A percentile compares a stretch with the other conserved stretches of the same genome.
Evolutionary conservation across 345 rosid species (phyloP).

Genomic region (Citrus sp.): DNA sequence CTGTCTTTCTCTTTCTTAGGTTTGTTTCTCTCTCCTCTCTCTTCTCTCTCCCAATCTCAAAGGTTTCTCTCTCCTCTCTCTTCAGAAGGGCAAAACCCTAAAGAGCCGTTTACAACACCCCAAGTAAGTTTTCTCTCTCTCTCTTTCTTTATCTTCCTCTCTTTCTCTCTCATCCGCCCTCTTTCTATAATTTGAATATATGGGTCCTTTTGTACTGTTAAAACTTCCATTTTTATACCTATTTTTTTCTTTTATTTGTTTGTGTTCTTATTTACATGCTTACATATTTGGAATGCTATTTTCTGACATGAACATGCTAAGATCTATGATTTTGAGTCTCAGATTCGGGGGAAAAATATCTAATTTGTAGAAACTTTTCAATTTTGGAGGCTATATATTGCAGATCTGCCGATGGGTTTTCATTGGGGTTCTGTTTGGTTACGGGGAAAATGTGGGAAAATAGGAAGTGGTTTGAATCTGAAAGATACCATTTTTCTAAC

Average conservation of each 20-base stretch:
- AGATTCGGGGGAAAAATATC: not conserved
- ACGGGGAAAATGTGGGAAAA: conserved; percentile 11
- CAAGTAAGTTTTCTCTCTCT: conserved; percentile 93
- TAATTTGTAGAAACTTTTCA: not conserved
- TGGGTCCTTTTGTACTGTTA: conserved; percentile 43
- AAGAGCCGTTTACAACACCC: conserved; percentile 69
- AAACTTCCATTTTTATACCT: not conserved
- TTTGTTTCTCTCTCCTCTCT: conserved; percentile 40
- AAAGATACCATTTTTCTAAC: conserved; percentile 6
- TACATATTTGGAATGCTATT: not conserved
- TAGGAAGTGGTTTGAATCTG: conserved; percentile 11
- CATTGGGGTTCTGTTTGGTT: conserved; percentile 13
- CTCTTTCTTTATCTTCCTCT: conserved; percentile 19
- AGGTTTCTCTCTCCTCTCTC: conserved; percentile 51
- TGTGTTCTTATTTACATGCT: not conserved
- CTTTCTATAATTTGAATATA: conserved; percentile 56
- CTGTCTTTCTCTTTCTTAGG: conserved; percentile 21
- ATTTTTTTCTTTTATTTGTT: too few relatives aligned
- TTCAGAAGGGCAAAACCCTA: conserved; percentile 79
- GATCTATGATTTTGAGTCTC: not conserved
- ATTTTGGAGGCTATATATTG: not conserved
- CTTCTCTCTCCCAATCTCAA: conserved; percentile 28
- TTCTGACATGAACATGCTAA: not conserved
- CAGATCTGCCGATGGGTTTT: conserved; percentile 36
- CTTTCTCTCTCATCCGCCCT: conserved; percentile 37